Base-by-base conservation (phyloP, 495 filamentous ascomycete genomes). In the Aspergillus panamensis region DNA sequence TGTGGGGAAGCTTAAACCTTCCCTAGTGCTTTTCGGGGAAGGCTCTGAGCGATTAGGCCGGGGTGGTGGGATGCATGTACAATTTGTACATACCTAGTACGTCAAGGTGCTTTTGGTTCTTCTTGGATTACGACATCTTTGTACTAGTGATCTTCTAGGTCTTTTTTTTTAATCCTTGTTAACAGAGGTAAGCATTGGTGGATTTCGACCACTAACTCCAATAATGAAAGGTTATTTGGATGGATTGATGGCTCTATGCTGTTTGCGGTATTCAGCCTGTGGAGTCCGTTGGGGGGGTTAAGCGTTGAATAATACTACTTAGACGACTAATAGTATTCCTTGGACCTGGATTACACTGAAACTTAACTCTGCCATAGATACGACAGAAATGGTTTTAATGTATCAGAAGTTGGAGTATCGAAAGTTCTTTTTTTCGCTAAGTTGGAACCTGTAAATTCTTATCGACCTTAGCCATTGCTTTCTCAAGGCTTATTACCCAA, bases 1-100 rank as follows among this genome's bases (percentile, higher is more conserved):
- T 45, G 42, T 16, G 42, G 42, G 42, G 42, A n/a, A 45, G 42
- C 42, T 45, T 10, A 45, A 45, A 45, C 42, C 42, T 45, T 20
- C 8, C 42, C 42, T 45, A 45, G 25, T 5, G 5, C 2, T 2
- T 16, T 17, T 45, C 20, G 42, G 42, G 42, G 42, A 45, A 45
- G 19, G 42, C 9, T 45, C 9, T 39, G 10, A 39, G 35, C 35
- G 33, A 10, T 37, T 25, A 25, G 25, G 5, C 5, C 2, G 25
- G 25, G 14, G 35, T 39, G 35, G 35, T 39, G 14, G 35, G 10
- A 35, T 39, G 35, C 35, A 39, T 39, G 35, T 39, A 39, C 35
- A 39, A 39, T 39, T 2, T 5, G 25, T 25, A 25, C 25, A 25
- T 2, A n/a, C 35, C 6, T 3, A 39, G 35, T 39, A 3, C 8